Evolutionary conservation across 495 filamentous ascomycete species (phyloP), one percentile per base, ranked within the genome.

Genomic region (Pyrenula aspistea): DNA sequence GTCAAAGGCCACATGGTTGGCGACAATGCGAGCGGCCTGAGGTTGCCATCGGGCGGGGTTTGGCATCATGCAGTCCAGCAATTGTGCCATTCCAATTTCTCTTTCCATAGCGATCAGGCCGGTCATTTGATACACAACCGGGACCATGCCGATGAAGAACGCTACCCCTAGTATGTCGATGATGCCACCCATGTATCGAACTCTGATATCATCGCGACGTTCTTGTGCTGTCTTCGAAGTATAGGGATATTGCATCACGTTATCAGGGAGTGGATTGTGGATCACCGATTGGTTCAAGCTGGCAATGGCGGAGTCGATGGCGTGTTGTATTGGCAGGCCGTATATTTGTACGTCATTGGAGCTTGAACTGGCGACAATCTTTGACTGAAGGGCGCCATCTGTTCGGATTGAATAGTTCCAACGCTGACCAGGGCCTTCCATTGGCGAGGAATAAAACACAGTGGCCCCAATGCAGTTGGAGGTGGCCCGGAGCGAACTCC

Each of bases 381-480:
- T 78, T 15, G 68, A 68, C 0, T 79, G 78, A 55, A 91, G 68
- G 0, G 77, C 71, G 2, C 81, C 80, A 64, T 95, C 90, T 2
- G 81, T 80, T 56, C 88, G 74, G 19, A 95, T 72, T 1, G 86
- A 90, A 60, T 94, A 95, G 66, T 92, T 92, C 90, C 90, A 94
- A n/a, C 76, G 59, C 0, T 76, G 79, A 24, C 74, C 77, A 0
- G 65, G 60, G 8, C 87, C 87, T 70, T 90, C 85, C 1, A 61
- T 73, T 2, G 87, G 88, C 10, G 85, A 89, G 3, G 80, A 83
- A 54, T 79, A 67, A 65, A 95, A 94, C 22, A 86, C 79, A 4
- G 84, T 84, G 1, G 86, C 90, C 11, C 80, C 86, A 62, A 83
- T 91, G 66, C 89, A 95, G 2, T 63, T 67, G 2, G 84, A 87